Conservation (phyloP, 352 stramenopile genomes). For the Peronosclerospora sorghi region DNA sequence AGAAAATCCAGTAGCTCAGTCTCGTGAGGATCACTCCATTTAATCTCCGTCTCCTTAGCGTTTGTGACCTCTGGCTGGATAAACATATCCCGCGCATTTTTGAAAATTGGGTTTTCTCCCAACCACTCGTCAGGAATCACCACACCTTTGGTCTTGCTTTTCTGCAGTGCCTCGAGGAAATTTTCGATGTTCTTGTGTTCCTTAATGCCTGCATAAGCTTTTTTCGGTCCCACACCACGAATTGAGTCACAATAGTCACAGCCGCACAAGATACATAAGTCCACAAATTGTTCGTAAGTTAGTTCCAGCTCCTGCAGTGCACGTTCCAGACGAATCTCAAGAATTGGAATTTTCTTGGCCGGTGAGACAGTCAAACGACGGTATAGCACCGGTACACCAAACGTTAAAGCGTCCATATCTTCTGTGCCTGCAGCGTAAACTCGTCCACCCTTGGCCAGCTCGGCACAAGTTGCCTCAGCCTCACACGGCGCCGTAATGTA, state of each 20-base stretch:
- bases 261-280: conserved; percentile 97
- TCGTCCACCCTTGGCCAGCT: conserved; percentile 86
- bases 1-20: conserved; percentile 89
- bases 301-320: conserved; percentile 90
- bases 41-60: conserved; percentile 75
- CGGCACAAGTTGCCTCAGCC: conserved; percentile 96
- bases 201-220: conserved; percentile 93
- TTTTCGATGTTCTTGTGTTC: conserved; percentile 94
- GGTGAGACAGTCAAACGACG: conserved; percentile 84
- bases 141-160: conserved; percentile 74
- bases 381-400: conserved; percentile 92
- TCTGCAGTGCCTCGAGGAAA: conserved; percentile 86
- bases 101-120: conserved; percentile 86
- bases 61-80: conserved; percentile 61
- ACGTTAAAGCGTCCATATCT: conserved; percentile 99
- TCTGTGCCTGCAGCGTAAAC: conserved; percentile 95
- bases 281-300: conserved; percentile 93
- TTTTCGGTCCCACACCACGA: conserved; percentile 95
- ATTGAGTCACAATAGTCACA: conserved; percentile 99
- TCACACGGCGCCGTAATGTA: conserved; percentile 95
- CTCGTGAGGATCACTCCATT: conserved; percentile 89
- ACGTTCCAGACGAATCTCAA: conserved; percentile 86
- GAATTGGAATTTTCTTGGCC: conserved; percentile 84
- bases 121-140: conserved; percentile 80
- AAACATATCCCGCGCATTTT: conserved; percentile 90